Evolutionary conservation across 164 flowering plant species (phyloP).

Genomic region (Hamamelis virginiana): DNA sequence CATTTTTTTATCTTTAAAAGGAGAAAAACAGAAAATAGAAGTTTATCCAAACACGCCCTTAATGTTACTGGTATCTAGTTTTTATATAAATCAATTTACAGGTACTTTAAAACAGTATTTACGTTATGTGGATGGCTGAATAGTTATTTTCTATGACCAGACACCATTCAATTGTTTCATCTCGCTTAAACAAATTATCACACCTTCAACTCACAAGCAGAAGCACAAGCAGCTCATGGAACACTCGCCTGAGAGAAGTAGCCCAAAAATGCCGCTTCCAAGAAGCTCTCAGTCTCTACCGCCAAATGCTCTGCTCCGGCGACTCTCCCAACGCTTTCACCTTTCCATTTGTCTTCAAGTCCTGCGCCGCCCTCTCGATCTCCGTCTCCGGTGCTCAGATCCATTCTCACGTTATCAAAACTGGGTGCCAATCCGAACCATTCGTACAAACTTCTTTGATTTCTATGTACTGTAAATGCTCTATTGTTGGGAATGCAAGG

Average conservation of each 20-base stretch:
- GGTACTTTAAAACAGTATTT: no score
- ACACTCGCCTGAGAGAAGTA: slow-evolving; percentile 53
- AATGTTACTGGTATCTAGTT: no score
- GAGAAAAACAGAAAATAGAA: no score
- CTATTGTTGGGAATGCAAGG: slow-evolving; percentile 36
- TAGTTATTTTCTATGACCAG: no score
- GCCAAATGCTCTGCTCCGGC: slow-evolving; percentile 66
- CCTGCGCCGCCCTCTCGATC: slow-evolving; percentile 63
- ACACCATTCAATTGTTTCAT: neutral
- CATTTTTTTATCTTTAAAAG: no score
- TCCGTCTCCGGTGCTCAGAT: slow-evolving; percentile 60
- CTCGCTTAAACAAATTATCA: slow-evolving; percentile 2
- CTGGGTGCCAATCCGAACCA: slow-evolving; percentile 57
- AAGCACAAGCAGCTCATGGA: slow-evolving; percentile 42
- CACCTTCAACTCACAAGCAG: neutral
- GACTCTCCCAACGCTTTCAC: slow-evolving; percentile 69
- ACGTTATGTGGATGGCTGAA: no score
- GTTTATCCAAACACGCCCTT: no score
- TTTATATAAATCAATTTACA: no score
- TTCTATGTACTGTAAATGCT: slow-evolving; percentile 56
- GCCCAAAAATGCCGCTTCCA: slow-evolving; percentile 50
- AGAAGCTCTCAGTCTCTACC: slow-evolving; percentile 61
- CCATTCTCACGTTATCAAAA: slow-evolving; percentile 57
- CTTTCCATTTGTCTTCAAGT: slow-evolving; percentile 79
- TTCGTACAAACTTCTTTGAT: slow-evolving; percentile 68